These are phyloP conservation scores for Punctularia strigosozonata DNA, from an alignment of 768 basidiomycete genomes.

Conservation along the genomic window DNA sequence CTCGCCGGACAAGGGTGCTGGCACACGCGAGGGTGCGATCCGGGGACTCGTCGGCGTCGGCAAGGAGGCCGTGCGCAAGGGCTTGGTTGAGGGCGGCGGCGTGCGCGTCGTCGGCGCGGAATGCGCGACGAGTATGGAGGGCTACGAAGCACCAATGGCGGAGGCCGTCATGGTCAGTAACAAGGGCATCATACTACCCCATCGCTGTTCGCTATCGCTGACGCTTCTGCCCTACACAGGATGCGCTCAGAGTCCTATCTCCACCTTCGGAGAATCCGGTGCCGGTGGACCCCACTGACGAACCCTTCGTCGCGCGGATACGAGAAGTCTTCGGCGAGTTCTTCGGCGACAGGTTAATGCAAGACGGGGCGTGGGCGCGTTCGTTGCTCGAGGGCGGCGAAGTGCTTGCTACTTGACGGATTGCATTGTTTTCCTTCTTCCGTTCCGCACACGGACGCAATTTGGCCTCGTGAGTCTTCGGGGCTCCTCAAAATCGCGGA, in stretches of 20 bases:
- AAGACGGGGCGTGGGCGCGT: slow-evolving; percentile 60
- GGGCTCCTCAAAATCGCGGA: no score
- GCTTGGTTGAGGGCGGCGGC: slow-evolving; percentile 71
- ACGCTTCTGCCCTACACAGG: slow-evolving; percentile 21
- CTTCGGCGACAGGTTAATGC: slow-evolving; percentile 42
- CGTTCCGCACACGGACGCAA: no score
- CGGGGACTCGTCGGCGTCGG: slow-evolving; percentile 79
- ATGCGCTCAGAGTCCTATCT: slow-evolving; percentile 48
- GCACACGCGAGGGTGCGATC: slow-evolving; percentile 83
- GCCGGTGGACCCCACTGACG: slow-evolving; percentile 44
- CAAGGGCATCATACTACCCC: background rate
- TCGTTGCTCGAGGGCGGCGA: no score
- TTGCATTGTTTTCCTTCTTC: no score
- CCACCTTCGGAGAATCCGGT: slow-evolving; percentile 48
- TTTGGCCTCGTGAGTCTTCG: no score
- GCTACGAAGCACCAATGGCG: slow-evolving; percentile 23
- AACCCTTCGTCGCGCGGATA: slow-evolving; percentile 31
- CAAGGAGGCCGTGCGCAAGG: slow-evolving; percentile 75
- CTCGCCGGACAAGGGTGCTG: slow-evolving; percentile 56
- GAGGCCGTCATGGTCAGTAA: slow-evolving; percentile 49
- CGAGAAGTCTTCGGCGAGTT: slow-evolving; percentile 46
- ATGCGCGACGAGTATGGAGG: slow-evolving; percentile 32
- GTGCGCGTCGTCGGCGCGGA: slow-evolving; percentile 66
- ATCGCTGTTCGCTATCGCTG: background rate
- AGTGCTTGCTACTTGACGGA: no score